Base-by-base conservation (phyloP, 2,329 filamentous ascomycete species). In the Penicillium janthinellum region DNA sequence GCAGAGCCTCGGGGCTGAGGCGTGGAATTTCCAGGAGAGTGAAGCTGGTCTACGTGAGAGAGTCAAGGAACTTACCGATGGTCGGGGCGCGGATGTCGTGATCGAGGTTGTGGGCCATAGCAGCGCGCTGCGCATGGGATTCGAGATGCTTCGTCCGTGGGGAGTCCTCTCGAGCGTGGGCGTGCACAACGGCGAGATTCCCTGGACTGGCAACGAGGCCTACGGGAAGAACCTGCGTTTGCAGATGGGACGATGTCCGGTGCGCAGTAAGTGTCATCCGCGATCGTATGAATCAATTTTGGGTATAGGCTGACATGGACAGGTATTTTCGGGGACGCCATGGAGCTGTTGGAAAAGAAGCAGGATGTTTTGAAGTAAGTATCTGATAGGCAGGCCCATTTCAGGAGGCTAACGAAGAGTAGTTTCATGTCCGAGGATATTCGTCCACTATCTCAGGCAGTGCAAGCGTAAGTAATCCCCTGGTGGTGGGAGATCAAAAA, bases 31-130 rank as follows among this genome's bases (percentile, higher is more conserved):
- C 73, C 77, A 83, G 66, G 86, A 80, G 4, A 84, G 90, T 59
- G 83, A 81, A 48, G 84, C 87, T 34, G 85, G 82, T 1, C 82
- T 95, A 71, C 56, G 63, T 3, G 49, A 64, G 10, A 31, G 71
- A 4, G 87, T 96, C 51, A 88, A 87, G 70, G 87, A 90, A 63
- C 84, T 88, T 28, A 94, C 91, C 0, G 83, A 89, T 12, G 91
- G 91, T 1, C 83, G 92, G 28, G 92, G 92, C 1, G 92, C 92
- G 7, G 92, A 96, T 75, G 86, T 91, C 7, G 87, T 93, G 1
- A 87, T 96, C 57, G 90, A 92, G 72, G 88, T 90, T 5, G 90
- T 92, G 12, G 90, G 90, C 0, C 78, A 88, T 56, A 86, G 85
- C 51, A 82, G 85, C 22, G 89, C 89, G 0, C 75, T 92, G 66